Evolutionary conservation across 2,329 filamentous ascomycete species (phyloP), one percentile per base, ranked within the genome.

Genomic region (Phaeomoniella chlamydospora): DNA sequence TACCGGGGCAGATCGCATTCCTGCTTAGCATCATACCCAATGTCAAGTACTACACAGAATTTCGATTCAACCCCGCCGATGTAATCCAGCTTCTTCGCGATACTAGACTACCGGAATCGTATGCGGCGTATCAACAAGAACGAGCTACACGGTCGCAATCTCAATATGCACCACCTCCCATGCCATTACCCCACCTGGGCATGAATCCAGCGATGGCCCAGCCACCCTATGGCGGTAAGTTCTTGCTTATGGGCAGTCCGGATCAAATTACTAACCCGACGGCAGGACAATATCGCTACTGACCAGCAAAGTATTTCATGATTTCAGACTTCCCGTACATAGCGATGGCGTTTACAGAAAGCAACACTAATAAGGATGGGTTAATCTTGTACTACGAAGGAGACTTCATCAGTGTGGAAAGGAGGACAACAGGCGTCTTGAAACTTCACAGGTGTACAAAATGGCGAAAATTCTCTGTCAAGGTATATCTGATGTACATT

Each of bases 1-100:
- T 94, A 26, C 84, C 88, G 17, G 74, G 82, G 29, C 70, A 75
- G 37, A 62, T 77, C 34, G 65, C 68, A 22, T 67, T 69, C 45
- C 56, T 76, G 18, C 64, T 92, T 9, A 75, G 77, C 45, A 77
- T 87, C 41, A 77, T 92, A 10, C 86, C 86, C 0, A 67, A 74
- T 1, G 71, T 81, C 1, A 72, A 80, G 15, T 67, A 73, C 5
- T 94, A 92, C 56, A 74, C 77, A 36, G 72, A 74, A 14, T 71
- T 74, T 29, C 70, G 75, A 9, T 79, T 94, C 47, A 80, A 72
- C 43, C 62, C 85, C 0, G 64, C 74, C 19, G 76, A 71, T 39
- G 66, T 94, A 60, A 78, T 90, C 4, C 70, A 74, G 18, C 64
- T 94, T 29, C 64, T 98, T 15, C 71, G 76, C 18, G 45, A 49